Evolutionary conservation across 1,284 basidiomycete species (phyloP), one percentile per base, ranked within the genome.

Genomic region (Ceratobasidium sp.): DNA sequence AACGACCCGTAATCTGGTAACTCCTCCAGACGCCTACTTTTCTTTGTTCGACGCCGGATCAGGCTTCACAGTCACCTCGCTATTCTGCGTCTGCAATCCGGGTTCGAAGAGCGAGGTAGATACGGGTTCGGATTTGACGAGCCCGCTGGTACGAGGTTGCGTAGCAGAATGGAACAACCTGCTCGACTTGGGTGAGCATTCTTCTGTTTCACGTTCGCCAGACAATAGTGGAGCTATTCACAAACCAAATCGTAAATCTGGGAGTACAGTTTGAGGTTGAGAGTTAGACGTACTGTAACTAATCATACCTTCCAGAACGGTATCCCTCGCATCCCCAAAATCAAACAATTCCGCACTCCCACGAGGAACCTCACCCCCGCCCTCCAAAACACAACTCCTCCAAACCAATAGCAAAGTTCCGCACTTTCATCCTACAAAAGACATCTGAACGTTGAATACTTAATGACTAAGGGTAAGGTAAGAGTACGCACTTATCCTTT

Each of bases 271-370:
- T n/a, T n/a, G 15, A 27, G n/a, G 31, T 48, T 11, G 33, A 6
- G 11, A 48, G 27, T 24, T 31, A 0, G 17, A 7, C 69, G 15
- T 72, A 72, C 90, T 87, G 80, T 94, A 87, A 22, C 85, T 87
- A 79, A 98, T 96, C 45, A 98, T 84, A 79, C 96, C 92, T 81
- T 97, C 95, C 87, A 97, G 92, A 5, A 96, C 84, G 0, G 92
- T 89, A 80, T 98, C 94, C 87, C 95, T 96, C 81, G 84, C 87
- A 17, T 86, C 85, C 78, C 91, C 89, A 57, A 95, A 87, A 69
- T 85, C 91, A 27, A 95, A 83, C 19, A 95, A 85, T 80, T 95
- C 92, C 0, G 87, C 89, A 27, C 69, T 60, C 41, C 87, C 90
- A 78, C 91, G 91, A 0, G 92, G 90, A 62, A 93, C 85, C 75